A percentile compares a stretch with the other conserved stretches of the same genome.
These are phyloP conservation scores for Cornus controversa DNA, from an alignment of 148 eudicot genomes.

Conservation along the genomic window DNA sequence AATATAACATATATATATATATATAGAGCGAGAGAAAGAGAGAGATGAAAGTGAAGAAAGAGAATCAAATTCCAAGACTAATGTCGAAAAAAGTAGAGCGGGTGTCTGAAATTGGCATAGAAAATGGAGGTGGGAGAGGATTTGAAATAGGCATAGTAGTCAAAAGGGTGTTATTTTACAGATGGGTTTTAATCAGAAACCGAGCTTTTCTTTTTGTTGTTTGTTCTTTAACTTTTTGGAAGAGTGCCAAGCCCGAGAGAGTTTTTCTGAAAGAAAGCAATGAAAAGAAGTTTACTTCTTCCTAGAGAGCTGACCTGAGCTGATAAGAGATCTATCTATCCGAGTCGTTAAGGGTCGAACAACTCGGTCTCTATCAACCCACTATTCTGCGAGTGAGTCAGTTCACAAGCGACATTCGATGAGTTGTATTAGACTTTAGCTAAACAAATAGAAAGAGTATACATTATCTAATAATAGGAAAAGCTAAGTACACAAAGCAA, in stretches of 20 bases:
- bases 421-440: no score
- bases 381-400: no score
- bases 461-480: no score
- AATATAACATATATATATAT: slow-evolving; percentile 17
- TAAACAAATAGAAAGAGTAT: no score
- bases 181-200: slow-evolving; percentile 6
- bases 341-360: not conserved
- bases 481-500: no score
- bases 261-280: not conserved
- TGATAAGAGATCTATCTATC: not conserved
- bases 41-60: slow-evolving; percentile 6
- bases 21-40: slow-evolving; percentile 16
- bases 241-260: slow-evolving; percentile 15
- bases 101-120: slow-evolving; percentile 10
- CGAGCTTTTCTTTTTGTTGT: slow-evolving; percentile 30
- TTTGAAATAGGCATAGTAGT: slow-evolving; percentile 28
- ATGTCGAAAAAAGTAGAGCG: slow-evolving; percentile 15
- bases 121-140: slow-evolving; percentile 15
- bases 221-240: slow-evolving; percentile 16
- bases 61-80: slow-evolving; percentile 19
- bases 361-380: no score
- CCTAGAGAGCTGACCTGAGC: not conserved
- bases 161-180: slow-evolving; percentile 16
- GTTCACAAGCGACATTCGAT: no score
- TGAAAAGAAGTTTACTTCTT: not conserved